These are phyloP conservation scores for Moricandia moricandioides DNA, from an alignment of 345 rosid species.

Conservation along the genomic window DNA sequence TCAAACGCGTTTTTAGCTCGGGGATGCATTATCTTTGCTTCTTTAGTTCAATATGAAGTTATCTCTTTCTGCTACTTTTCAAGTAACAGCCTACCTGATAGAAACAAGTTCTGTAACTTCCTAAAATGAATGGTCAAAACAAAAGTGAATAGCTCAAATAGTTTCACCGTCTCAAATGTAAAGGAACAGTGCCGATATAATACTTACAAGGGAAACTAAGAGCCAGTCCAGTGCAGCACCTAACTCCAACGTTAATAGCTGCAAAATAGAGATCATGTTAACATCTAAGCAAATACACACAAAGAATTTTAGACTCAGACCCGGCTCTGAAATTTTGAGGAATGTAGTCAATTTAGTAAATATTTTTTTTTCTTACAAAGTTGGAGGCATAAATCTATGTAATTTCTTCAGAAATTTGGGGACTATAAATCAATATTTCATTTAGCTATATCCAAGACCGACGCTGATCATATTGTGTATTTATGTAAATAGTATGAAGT, in stretches of 20 bases:
- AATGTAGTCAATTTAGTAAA: too few relatives aligned
- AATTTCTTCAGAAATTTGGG: too few relatives aligned
- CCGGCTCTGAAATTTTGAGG: too few relatives aligned
- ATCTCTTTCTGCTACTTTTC: neutral
- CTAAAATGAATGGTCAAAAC: neutral
- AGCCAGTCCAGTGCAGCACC: conserved; percentile 88
- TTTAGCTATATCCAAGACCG: too few relatives aligned
- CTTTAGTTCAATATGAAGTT: neutral
- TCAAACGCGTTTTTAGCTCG: neutral
- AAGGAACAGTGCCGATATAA: neutral
- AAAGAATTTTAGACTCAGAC: neutral
- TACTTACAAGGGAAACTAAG: conserved; percentile 57
- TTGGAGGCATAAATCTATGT: too few relatives aligned
- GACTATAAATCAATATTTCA: too few relatives aligned
- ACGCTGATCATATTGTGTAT: too few relatives aligned
- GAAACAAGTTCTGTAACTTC: neutral
- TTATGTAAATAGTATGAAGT: too few relatives aligned
- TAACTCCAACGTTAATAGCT: conserved; percentile 86
- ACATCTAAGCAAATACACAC: conserved; percentile 6
- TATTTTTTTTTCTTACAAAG: too few relatives aligned
- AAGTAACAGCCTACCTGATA: neutral
- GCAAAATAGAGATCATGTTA: conserved; percentile 21
- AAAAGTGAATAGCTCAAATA: neutral
- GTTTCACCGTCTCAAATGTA: neutral
- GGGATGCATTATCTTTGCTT: too few relatives aligned